Evolutionary conservation across 2,329 filamentous ascomycete species (phyloP).

Genomic region (Fusarium udum): DNA sequence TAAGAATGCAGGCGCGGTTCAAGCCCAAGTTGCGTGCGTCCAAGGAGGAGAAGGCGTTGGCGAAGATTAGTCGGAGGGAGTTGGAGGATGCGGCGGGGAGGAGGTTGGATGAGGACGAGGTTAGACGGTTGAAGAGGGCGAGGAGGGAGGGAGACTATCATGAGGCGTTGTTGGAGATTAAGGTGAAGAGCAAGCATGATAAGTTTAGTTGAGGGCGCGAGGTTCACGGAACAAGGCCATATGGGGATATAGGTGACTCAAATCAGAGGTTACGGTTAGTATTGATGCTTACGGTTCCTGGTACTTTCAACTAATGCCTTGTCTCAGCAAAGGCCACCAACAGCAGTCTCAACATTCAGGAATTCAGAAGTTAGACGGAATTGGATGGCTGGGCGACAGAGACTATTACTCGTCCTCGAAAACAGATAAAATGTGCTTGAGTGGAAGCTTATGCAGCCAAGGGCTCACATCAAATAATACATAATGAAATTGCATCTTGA

Average conservation of each 20-base stretch:
- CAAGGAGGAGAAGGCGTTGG: constrained; percentile 83
- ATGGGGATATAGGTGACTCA: background rate
- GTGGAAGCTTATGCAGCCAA: background rate
- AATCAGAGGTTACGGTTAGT: background rate
- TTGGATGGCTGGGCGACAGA: no score
- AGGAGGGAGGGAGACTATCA: constrained; percentile 89
- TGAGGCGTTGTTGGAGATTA: constrained; percentile 84
- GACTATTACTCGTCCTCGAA: no score
- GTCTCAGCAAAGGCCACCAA: background rate
- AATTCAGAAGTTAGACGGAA: background rate
- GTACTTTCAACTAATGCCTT: background rate
- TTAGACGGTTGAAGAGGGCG: constrained; percentile 82
- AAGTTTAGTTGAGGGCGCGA: constrained; percentile 64
- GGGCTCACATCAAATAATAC: background rate
- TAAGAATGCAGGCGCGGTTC: constrained; percentile 95
- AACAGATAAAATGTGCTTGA: background rate
- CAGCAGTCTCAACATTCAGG: background rate
- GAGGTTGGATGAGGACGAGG: constrained; percentile 83
- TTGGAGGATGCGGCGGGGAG: constrained; percentile 83
- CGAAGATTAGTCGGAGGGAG: constrained; percentile 88
- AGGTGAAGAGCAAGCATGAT: constrained; percentile 93
- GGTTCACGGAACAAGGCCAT: no score
- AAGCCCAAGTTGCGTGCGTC: constrained; percentile 83
- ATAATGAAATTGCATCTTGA: background rate
- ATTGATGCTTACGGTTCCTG: background rate